Evolutionary conservation across 1,139 yeast genomes (phyloP).

Genomic region (Pichia cactophila): DNA sequence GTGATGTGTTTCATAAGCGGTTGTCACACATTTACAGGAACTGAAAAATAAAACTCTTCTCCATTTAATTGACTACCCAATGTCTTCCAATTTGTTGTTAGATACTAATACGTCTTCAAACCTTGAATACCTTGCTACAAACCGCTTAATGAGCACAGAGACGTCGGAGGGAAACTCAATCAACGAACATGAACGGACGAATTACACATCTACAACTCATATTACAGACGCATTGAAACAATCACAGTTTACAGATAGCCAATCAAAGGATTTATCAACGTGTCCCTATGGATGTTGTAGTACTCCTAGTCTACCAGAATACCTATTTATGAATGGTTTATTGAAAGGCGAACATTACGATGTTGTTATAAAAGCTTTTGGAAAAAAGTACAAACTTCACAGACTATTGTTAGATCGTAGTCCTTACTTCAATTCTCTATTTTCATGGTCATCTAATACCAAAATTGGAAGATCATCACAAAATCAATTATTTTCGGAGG

Average conservation of each 20-base stretch:
- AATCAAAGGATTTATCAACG: background rate
- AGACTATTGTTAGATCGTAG: slow-evolving; percentile 38
- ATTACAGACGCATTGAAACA: background rate
- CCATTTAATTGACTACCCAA: background rate
- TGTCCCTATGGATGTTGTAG: slow-evolving; percentile 14
- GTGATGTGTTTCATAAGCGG: background rate
- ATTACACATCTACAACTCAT: background rate
- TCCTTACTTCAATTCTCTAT: slow-evolving; percentile 39
- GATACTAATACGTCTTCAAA: background rate
- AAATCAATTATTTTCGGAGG: background rate
- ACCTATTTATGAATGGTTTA: slow-evolving; percentile 32
- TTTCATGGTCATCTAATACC: slow-evolving; percentile 32
- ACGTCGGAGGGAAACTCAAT: background rate
- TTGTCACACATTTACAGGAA: background rate
- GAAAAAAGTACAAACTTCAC: slow-evolving; percentile 36
- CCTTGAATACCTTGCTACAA: background rate
- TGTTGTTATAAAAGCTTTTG: slow-evolving; percentile 40
- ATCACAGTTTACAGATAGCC: background rate
- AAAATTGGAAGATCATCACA: slow-evolving; percentile 1
- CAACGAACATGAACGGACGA: background rate
- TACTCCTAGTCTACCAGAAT: slow-evolving; percentile 6
- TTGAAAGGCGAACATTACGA: slow-evolving; percentile 42
- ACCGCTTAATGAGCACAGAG: background rate
- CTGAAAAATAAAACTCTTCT: no score
- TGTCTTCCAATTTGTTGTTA: background rate